Base-by-base conservation (phyloP, 148 eudicot species). In the Cornus controversa region DNA sequence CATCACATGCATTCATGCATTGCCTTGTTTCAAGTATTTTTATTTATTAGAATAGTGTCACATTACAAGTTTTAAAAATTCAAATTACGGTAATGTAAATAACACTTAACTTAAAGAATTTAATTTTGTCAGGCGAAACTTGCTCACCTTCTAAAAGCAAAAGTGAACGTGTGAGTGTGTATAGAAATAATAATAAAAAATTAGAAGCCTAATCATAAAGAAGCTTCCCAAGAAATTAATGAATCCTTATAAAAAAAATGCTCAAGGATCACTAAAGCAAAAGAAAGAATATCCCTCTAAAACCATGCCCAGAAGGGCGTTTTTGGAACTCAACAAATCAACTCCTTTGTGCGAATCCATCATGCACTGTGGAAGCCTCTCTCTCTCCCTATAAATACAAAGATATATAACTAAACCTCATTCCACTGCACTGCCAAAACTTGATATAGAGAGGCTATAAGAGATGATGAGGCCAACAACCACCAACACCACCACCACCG, bases 331-430 rank as follows among this genome's bases (percentile, higher is more conserved):
- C 10, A 4, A 60, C 64, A 60, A 20, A 60, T 60, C 64, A 20
- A 4, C 24, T 8, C 63, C 63, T 57, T 20, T 57, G 63, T 57
- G 2, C 63, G 0, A 57, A 57, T 57, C 63, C 63, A 57, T n/a
- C n/a, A n/a, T 60, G 64, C 64, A 60, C 64, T 4, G 64, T 60
- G 1, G 0, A 60, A 60, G 25, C 6, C 1, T n/a, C 24, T n/a
- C 64, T n/a, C 64, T 22, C 22, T n/a, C 34, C 34, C 74, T 71
- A 71, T 71, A 71, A 71, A 71, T 71, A 6, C 74, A 50, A 71
- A 50, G 60, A 71, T 15, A n/a, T n/a, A n/a, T n/a, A 22, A n/a
- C 64, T 53, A 47, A 71, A 25, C 29, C 63, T 58, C 53, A 0
- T 58, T 10, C n/a, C 26, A 60, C 22, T 60, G 6, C 25, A 60